Evolutionary conservation across 23 red algal genomes (phyloP).

Genomic region (Rhodosorus marinus): DNA sequence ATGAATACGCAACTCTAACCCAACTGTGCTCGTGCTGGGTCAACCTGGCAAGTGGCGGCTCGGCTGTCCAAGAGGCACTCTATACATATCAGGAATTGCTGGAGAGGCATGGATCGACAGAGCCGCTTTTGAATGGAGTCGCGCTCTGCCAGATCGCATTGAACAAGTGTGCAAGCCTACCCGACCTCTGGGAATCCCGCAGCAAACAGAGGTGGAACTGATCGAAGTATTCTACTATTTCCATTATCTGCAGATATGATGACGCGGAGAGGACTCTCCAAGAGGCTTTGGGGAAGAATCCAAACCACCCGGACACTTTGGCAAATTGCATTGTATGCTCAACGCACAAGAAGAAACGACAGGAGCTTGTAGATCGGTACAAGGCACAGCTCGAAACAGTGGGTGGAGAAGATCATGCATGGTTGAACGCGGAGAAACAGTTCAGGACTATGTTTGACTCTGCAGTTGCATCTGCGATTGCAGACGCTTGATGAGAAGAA

Average conservation of each 20-base stretch:
- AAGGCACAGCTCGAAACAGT: not conserved
- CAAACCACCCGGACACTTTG: constrained; percentile 48
- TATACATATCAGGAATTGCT: constrained; percentile 54
- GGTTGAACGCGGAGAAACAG: too few species aligned
- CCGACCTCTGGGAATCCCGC: too few species aligned
- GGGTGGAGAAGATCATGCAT: too few species aligned
- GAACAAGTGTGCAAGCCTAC: constrained; percentile 23
- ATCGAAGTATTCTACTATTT: too few species aligned
- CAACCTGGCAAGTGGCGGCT: constrained; percentile 17
- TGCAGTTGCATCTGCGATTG: too few species aligned
- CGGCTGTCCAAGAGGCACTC: constrained; percentile 33
- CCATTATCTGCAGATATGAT: too few species aligned
- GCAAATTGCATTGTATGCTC: constrained; percentile 40
- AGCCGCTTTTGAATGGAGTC: constrained; percentile 62
- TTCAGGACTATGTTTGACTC: too few species aligned
- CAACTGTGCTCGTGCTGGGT: constrained; percentile 45
- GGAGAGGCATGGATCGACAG: constrained; percentile 66
- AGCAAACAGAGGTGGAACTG: too few species aligned
- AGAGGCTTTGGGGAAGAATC: constrained; percentile 54
- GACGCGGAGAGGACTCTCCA: constrained; percentile 58
- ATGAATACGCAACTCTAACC: constrained; percentile 51
- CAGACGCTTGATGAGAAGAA: too few species aligned
- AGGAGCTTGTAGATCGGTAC: constrained; percentile 11
- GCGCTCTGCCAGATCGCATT: constrained; percentile 42
- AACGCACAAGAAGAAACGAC: constrained; percentile 1